These are phyloP conservation scores for Fusarium abutilonis DNA, from an alignment of 2,329 filamentous ascomycete species.

Conservation along the genomic window DNA sequence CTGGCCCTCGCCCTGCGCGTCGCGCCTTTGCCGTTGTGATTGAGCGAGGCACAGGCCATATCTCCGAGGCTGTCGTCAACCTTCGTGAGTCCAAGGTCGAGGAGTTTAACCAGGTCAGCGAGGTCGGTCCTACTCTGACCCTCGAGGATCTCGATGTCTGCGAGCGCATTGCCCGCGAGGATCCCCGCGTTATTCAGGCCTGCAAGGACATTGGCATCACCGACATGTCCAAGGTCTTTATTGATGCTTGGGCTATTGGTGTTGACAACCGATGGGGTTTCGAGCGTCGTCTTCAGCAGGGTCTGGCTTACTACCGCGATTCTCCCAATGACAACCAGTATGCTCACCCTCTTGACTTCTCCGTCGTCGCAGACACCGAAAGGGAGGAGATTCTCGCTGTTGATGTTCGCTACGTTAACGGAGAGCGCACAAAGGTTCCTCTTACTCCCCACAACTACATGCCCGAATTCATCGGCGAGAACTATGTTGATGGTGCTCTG, in stretches of 20 bases:
- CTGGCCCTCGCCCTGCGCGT: slow-evolving; percentile 59
- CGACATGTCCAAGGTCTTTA: slow-evolving; percentile 86
- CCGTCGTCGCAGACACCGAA: slow-evolving; percentile 56
- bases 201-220: slow-evolving; percentile 79
- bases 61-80: slow-evolving; percentile 64
- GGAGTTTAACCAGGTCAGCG: slow-evolving; percentile 57
- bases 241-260: slow-evolving; percentile 87
- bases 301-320: slow-evolving; percentile 82
- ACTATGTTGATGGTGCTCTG: slow-evolving; percentile 50
- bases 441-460: slow-evolving; percentile 53
- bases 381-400: slow-evolving; percentile 61
- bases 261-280: slow-evolving; percentile 82
- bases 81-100: slow-evolving; percentile 54
- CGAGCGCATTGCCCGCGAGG: slow-evolving; percentile 72
- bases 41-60: slow-evolving; percentile 51
- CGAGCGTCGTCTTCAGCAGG: slow-evolving; percentile 78
- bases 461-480: slow-evolving; percentile 49
- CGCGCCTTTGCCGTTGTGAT: slow-evolving; percentile 61
- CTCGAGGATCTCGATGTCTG: slow-evolving; percentile 84
- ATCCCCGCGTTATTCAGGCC: slow-evolving; percentile 79
- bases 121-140: slow-evolving; percentile 67
- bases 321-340: slow-evolving; percentile 74
- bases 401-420: slow-evolving; percentile 53
- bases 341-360: slow-evolving; percentile 65
- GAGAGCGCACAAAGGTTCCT: slow-evolving; percentile 59